Conservation (phyloP, 371 early-diverging fungal genomes). For the Mortierella sp. region DNA sequence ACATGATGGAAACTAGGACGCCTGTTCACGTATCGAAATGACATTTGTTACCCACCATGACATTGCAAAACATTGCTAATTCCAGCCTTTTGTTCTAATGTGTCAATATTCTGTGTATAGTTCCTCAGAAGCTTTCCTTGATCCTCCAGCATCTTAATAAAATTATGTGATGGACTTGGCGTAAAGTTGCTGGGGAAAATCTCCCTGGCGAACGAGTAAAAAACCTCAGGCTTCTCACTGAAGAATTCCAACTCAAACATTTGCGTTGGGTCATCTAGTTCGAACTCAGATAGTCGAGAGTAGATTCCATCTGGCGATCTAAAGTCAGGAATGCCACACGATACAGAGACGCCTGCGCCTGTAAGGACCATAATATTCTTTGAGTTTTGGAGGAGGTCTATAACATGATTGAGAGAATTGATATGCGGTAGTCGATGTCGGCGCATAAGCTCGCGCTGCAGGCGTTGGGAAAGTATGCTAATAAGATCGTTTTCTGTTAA, state of each 20-base stretch:
- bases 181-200: conserved; percentile 91
- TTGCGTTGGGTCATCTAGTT: conserved; percentile 87
- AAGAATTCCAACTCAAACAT: conserved; percentile 96
- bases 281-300: conserved; percentile 78
- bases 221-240: conserved; percentile 84
- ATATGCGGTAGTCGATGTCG: conserved; percentile 69
- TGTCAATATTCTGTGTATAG: conserved; percentile 99
- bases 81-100: conserved; percentile 93
- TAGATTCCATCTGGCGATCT: conserved; percentile 98
- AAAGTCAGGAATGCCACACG: conserved; percentile 99
- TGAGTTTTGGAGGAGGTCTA: conserved; percentile 71
- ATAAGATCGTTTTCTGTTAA: conserved; percentile 60
- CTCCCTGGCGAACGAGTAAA: conserved; percentile 93
- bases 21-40: not conserved
- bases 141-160: conserved; percentile 90
- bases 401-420: conserved; percentile 82
- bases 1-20: not conserved
- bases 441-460: conserved; percentile 69
- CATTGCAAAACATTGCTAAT: conserved; percentile 89
- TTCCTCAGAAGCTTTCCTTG: conserved; percentile 88
- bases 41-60: conserved; percentile 71
- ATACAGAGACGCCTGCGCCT: conserved; percentile 95
- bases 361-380: conserved; percentile 92
- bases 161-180: conserved; percentile 94
- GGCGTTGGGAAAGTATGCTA: conserved; percentile 62